phyloP scores from a whole-genome alignment of 257 asterid species.

The Ajuga chamaepitys region DNA sequence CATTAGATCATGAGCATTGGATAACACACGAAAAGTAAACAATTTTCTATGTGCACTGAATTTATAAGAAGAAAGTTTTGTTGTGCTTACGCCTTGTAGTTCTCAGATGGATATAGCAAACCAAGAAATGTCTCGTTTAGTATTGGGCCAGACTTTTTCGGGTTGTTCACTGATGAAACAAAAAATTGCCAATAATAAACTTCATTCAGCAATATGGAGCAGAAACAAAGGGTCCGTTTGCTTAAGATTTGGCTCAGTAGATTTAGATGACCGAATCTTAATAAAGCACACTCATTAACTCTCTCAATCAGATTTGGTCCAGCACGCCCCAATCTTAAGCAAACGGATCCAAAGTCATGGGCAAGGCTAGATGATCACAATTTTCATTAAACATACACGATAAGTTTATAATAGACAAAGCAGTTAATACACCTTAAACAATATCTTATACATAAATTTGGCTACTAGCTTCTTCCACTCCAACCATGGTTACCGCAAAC shows the following conservation, averaged over 20 bases:
- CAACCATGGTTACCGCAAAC: not conserved
- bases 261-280: too few species aligned
- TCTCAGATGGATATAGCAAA: conserved; percentile 91
- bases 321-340: too few species aligned
- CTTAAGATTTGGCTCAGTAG: too few species aligned
- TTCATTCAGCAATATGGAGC: not conserved
- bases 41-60: not conserved
- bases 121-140: conserved; percentile 96
- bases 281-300: too few species aligned
- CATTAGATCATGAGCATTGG: conserved; percentile 10
- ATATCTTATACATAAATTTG: not conserved
- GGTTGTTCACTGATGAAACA: conserved; percentile 83
- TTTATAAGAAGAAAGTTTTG: not conserved
- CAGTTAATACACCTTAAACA: not conserved
- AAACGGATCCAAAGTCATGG: not conserved
- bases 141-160: conserved; percentile 83
- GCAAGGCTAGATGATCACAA: not conserved
- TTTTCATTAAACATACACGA: not conserved
- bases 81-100: conserved; percentile 87
- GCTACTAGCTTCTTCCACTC: not conserved
- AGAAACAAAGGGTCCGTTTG: too few species aligned
- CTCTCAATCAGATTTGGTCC: too few species aligned
- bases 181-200: not conserved
- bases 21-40: not conserved
- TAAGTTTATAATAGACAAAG: not conserved